Base-by-base conservation (phyloP, 164 flowering plant species). In the Nymphaea thermarum region DNA sequence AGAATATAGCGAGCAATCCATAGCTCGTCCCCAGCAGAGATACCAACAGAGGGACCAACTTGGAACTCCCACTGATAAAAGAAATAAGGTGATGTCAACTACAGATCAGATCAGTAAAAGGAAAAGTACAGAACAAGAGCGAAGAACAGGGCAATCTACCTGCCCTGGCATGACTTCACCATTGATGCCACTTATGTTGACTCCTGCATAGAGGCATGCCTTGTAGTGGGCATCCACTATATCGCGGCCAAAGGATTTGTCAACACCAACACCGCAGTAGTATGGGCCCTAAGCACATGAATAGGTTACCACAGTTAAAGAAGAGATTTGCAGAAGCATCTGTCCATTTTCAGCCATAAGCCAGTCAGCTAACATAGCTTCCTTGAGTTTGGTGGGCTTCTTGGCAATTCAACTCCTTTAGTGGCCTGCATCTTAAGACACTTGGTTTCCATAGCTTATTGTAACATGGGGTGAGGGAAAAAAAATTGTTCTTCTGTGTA, bases 1-100 rank as follows among this genome's bases (percentile, higher is more conserved):
- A 91, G 72, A 68, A 91, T 91, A 80, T 89, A 91, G 10, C 98
- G 92, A 72, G 98, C 85, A 42, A 77, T 82, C 98, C 98, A 91
- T 61, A 89, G 2, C 67, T 89, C 87, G 72, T 91, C 98, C 36
- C 78, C 94, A 12, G 98, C 92, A 43, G 96, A 83, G 71, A 91
- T 86, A 25, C 96, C 98, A 59, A 86, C 85, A 8, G 90, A 17
- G 42, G 98, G 98, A 17, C 96, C 96, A 71, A 93, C 92, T 85
- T 93, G 98, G 62, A 82, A 93, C 65, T 93, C 98, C 98, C 98
- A 93, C 96, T 93, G 74, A 15, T 66, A 6, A 71, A 51, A 14
- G 47, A 4, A 62, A 12, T 11, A 57, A n/a, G 6, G 42, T 47
- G 42, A 25, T 64, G 43, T 64, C 15, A 43, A 64, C 55, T 47